phyloP scores from a whole-genome alignment of 495 filamentous ascomycete genomes.

The Neurospora sp. region DNA sequence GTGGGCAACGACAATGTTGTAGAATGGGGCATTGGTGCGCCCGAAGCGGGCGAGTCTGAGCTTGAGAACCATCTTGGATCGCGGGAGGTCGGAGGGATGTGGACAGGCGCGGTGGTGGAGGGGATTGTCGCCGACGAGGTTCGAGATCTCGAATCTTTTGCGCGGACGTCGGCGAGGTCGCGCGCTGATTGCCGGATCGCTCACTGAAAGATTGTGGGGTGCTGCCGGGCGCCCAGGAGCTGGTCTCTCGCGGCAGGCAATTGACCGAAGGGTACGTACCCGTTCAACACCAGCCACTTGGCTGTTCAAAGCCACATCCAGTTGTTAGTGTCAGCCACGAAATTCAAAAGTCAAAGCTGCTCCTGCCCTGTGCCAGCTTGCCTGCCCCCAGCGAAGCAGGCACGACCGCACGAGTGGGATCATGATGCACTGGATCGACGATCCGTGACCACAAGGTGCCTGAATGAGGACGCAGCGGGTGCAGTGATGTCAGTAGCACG shows the following conservation, averaged over 20 bases:
- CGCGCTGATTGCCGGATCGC: background rate
- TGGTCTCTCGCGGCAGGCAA: background rate
- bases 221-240: background rate
- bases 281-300: background rate
- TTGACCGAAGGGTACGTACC: background rate
- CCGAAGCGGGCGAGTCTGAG: constrained; percentile 94
- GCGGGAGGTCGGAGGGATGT: background rate
- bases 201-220: background rate
- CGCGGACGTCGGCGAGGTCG: background rate
- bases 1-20: constrained; percentile 94
- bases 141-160: background rate
- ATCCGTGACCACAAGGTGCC: background rate
- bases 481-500: background rate
- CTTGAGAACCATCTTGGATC: constrained; percentile 69
- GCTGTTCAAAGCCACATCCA: background rate
- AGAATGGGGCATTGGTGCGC: constrained; percentile 72
- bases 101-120: background rate
- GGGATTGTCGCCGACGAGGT: background rate
- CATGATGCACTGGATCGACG: background rate
- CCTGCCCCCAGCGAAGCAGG: background rate
- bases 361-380: background rate
- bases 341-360: background rate
- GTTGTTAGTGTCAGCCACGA: background rate
- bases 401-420: background rate
- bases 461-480: background rate